Evolutionary conservation across 1,284 basidiomycete species (phyloP).

Genomic region (Ganoderma meredithae): DNA sequence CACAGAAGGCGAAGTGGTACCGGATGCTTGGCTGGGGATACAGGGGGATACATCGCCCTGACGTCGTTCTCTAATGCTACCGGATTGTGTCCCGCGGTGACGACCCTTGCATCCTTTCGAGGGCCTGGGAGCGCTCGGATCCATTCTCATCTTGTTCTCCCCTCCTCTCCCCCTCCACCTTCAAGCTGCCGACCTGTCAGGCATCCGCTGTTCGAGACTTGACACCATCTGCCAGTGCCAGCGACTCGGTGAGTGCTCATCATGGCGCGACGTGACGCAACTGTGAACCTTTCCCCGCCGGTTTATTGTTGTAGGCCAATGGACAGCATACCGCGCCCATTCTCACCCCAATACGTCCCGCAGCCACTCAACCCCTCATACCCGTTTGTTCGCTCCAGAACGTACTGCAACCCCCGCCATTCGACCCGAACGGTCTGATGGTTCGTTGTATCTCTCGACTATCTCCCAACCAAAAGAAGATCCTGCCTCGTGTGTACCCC

Average conservation of each 20-base stretch:
- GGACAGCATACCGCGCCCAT: background rate
- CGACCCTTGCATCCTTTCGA: background rate
- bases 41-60: background rate
- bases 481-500: background rate
- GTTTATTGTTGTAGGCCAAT: background rate
- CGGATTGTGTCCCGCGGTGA: background rate
- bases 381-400: background rate
- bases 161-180: background rate
- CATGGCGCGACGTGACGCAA: background rate
- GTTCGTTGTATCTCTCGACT: background rate
- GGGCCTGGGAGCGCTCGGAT: background rate
- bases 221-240: background rate
- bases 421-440: background rate
- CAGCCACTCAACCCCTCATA: background rate
- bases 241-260: background rate
- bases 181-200: background rate
- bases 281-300: background rate
- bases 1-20: background rate
- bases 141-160: background rate
- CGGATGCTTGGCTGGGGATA: background rate
- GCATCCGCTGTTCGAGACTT: background rate
- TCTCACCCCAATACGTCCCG: background rate
- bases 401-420: background rate
- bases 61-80: background rate
- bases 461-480: background rate